These are phyloP conservation scores for Eucommia ulmoides DNA, from an alignment of 257 asterid species.

Conservation along the genomic window DNA sequence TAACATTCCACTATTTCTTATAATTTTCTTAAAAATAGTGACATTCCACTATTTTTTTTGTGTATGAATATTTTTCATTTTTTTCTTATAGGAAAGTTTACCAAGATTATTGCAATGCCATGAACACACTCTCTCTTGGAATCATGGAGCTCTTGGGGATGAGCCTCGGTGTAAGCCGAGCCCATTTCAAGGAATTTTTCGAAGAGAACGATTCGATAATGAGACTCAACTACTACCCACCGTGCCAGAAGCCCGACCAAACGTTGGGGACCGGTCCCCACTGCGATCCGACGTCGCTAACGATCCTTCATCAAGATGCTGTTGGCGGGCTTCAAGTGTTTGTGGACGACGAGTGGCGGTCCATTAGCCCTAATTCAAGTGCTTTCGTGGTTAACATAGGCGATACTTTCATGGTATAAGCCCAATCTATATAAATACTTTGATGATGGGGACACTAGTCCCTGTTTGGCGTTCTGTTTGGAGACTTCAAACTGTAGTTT, in stretches of 20 bases:
- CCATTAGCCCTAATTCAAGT: conserved; percentile 39
- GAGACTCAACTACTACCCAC: conserved; percentile 85
- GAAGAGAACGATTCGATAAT: conserved; percentile 71
- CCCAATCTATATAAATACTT: too few relatives aligned
- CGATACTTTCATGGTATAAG: conserved; percentile 96
- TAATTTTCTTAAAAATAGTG: neutral
- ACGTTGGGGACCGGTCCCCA: conserved; percentile 92
- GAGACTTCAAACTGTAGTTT: too few relatives aligned
- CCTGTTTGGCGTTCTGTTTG: too few relatives aligned
- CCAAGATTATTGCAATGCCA: conserved; percentile 57
- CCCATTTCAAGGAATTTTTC: conserved; percentile 40
- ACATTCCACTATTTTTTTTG: neutral
- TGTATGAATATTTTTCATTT: neutral
- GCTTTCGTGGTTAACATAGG: conserved; percentile 93
- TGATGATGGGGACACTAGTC: too few relatives aligned
- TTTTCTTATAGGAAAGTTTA: conserved; percentile 34
- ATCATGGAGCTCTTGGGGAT: conserved; percentile 80
- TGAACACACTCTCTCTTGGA: conserved; percentile 63
- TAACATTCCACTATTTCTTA: neutral
- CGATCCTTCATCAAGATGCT: conserved; percentile 86
- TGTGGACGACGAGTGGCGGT: conserved; percentile 64
- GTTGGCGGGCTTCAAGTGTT: conserved; percentile 82
- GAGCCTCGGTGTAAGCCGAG: conserved; percentile 50
- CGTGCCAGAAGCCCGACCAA: conserved; percentile 67
- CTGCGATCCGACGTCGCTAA: conserved; percentile 87